Conservation (phyloP, 169 alveolate genomes). For the Plasmodium gonderi region DNA sequence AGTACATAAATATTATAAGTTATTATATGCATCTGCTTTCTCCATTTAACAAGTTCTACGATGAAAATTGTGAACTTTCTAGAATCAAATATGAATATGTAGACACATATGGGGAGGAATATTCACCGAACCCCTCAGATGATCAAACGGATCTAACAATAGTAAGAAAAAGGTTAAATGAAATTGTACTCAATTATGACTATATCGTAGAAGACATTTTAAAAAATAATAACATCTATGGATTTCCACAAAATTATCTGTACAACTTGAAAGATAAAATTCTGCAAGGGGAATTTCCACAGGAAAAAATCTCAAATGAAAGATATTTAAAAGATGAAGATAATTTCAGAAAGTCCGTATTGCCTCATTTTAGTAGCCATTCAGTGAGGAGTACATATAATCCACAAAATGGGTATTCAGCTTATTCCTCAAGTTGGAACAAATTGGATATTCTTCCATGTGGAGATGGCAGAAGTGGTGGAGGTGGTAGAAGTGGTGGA, state of each 20-base stretch:
- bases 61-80: background rate
- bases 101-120: background rate
- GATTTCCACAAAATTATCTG: background rate
- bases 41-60: slow-evolving; percentile 32
- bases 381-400: background rate
- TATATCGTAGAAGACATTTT: slow-evolving; percentile 25
- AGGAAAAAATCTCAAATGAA: background rate
- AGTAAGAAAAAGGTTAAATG: slow-evolving; percentile 25
- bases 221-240: slow-evolving; percentile 12
- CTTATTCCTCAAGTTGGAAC: no score
- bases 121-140: background rate
- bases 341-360: background rate
- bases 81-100: background rate
- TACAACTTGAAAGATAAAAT: background rate
- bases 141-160: background rate
- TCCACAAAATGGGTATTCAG: background rate
- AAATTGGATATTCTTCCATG: no score
- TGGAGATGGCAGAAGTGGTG: background rate
- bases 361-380: background rate
- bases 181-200: slow-evolving; percentile 46
- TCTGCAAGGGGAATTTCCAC: slow-evolving; percentile 13
- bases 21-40: slow-evolving; percentile 42
- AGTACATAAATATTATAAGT: slow-evolving; percentile 42
- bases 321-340: background rate
- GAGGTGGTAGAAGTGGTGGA: background rate